Percentiles rank a stretch among this genome's conserved stretches.
Evolutionary conservation across 1,139 yeast species (phyloP).

Genomic region (Protomyces arabidopsidicola): DNA sequence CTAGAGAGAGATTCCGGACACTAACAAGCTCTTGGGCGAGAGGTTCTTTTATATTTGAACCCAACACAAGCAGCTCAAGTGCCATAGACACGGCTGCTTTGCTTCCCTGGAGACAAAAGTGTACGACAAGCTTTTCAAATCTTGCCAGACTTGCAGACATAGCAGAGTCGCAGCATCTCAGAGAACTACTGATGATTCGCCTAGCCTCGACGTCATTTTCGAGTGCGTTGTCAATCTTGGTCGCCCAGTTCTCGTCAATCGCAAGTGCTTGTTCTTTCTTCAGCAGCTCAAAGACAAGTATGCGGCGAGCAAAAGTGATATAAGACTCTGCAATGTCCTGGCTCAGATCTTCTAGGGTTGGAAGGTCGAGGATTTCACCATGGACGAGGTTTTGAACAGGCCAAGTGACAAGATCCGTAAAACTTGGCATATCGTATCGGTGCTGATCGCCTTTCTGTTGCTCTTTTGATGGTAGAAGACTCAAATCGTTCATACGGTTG

Average conservation of each 20-base stretch:
- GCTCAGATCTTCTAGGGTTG: neutral
- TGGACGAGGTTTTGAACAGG: neutral
- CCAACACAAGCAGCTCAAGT: neutral
- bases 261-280: conserved; percentile 40
- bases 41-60: neutral
- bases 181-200: conserved; percentile 38
- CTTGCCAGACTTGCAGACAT: neutral
- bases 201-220: conserved; percentile 58
- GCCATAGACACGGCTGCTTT: neutral
- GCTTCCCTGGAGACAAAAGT: neutral
- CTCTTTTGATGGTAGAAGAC: conserved; percentile 15
- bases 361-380: neutral
- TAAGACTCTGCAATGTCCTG: neutral
- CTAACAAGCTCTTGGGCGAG: neutral
- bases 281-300: neutral
- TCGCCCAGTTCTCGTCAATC: conserved; percentile 70
- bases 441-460: neutral
- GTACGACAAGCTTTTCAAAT: neutral
- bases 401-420: neutral
- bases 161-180: neutral
- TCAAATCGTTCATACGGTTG: conserved; percentile 4
- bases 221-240: conserved; percentile 66
- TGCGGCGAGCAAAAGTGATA: neutral
- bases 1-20: neutral
- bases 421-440: neutral